Evolutionary conservation across 2,329 filamentous ascomycete genomes (phyloP), one percentile per base, ranked within the genome.

Genomic region (Thyridium curvatum): DNA sequence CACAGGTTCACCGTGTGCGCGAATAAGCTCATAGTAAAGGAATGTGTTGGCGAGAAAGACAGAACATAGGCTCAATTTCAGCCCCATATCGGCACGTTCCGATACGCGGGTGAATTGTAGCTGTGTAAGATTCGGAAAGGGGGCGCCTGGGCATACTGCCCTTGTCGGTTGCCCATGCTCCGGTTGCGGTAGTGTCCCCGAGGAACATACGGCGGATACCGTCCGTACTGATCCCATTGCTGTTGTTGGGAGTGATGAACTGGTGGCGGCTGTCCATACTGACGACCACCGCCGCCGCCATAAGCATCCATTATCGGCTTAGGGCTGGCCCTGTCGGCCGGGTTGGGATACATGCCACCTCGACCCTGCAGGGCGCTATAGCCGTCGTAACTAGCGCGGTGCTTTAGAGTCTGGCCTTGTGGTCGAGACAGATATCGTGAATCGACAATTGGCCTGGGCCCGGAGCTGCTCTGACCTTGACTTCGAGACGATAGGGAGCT

Each of bases 71-170:
- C 13, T 18, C 12, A 18, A 18, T 30, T 26, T 58, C 45, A 74
- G n/a, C 70, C 66, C 72, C 73, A 77, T n/a, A 77, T 74, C 0
- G 72, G 74, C 3, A 61, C 66, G 29, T 70, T 64, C 18, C 65
- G 65, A 48, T 79, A 78, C 6, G 74, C 71, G 5, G 74, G 73
- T 4, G 74, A 74, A 50, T 77, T 74, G 48, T 78, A 77, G 54
- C 72, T 77, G 55, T 78, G 74, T 8, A 77, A 57, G 10, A 77
- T 61, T 2, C 73, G 69, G 43, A 71, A 77, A 8, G 69, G 71
- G 8, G 69, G 71, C 12, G 55, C 53, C 21, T 56, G 47, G 6
- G 44, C 34, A 18, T 43, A 42, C 32, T 45, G 29, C 32, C 39
- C 12, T 21, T 52, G 17, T 44, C 51, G 34, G 52, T 41, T 14